These are phyloP conservation scores for Gypsophila paniculata DNA, from an alignment of 179 eudicot species.

Conservation along the genomic window DNA sequence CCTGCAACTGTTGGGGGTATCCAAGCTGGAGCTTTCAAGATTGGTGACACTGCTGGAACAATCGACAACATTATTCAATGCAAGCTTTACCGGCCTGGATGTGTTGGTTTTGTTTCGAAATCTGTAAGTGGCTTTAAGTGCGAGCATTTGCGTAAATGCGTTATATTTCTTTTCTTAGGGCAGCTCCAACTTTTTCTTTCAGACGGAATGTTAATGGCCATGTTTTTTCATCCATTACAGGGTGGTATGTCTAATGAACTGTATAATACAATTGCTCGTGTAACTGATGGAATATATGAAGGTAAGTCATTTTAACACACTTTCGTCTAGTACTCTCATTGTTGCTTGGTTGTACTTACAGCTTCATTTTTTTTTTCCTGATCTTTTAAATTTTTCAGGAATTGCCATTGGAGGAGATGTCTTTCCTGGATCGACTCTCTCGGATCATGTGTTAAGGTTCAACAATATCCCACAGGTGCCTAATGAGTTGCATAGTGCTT, in stretches of 20 bases:
- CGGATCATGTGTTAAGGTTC: slow-evolving; percentile 94
- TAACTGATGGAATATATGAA: slow-evolving; percentile 94
- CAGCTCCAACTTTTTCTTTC: background rate
- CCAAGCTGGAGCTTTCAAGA: slow-evolving; percentile 99
- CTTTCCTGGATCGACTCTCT: slow-evolving; percentile 96
- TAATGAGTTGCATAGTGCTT: background rate
- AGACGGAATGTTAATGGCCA: too few relatives aligned
- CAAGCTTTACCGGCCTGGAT: slow-evolving; percentile 98
- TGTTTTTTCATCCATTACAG: slow-evolving; percentile 33
- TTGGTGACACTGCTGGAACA: slow-evolving; percentile 99
- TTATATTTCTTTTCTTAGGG: background rate
- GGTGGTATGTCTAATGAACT: slow-evolving; percentile 99
- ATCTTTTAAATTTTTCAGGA: slow-evolving; percentile 40
- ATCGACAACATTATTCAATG: slow-evolving; percentile 90
- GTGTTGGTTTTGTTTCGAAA: slow-evolving; percentile 98
- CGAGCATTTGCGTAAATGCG: background rate
- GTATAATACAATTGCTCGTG: slow-evolving; percentile 91
- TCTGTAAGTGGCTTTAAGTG: slow-evolving; percentile 56
- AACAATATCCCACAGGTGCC: slow-evolving; percentile 95
- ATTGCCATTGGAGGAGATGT: slow-evolving; percentile 99
- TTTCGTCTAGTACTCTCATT: background rate
- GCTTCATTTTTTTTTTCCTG: slow-evolving; percentile 1
- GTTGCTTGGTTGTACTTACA: background rate
- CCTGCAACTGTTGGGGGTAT: slow-evolving; percentile 99
- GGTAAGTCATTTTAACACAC: slow-evolving; percentile 38